Evolutionary conservation across 2,329 filamentous ascomycete genomes (phyloP).

Genomic region (Pyricularia pennisetigena): DNA sequence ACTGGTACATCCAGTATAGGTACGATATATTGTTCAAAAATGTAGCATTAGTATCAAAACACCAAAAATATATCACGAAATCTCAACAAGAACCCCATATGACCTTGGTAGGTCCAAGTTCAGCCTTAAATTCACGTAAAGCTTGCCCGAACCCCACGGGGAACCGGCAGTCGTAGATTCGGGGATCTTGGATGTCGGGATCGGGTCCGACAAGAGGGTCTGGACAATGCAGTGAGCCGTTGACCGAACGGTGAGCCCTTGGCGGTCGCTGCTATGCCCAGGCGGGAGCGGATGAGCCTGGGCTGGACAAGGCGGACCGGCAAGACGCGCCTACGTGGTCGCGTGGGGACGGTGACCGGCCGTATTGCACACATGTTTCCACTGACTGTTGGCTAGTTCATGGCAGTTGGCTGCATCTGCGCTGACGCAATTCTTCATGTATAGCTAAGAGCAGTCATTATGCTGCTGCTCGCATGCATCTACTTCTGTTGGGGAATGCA

Average conservation of each 20-base stretch:
- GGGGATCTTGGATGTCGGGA: not conserved
- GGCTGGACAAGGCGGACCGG: not conserved
- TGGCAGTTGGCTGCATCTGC: not conserved
- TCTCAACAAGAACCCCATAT: not conserved
- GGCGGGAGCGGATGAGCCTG: not conserved
- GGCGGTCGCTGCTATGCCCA: not conserved
- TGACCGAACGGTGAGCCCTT: not conserved
- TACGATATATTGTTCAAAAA: not conserved
- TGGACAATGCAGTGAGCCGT: not conserved
- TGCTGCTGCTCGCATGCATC: not conserved
- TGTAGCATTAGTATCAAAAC: not conserved
- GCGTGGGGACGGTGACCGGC: not conserved
- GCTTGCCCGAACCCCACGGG: not conserved
- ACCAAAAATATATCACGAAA: not conserved
- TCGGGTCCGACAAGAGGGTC: not conserved
- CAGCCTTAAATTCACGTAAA: not conserved
- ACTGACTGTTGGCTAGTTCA: not conserved
- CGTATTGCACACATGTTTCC: not conserved
- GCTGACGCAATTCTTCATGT: not conserved
- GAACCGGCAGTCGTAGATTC: not conserved
- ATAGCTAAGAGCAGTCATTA: not conserved
- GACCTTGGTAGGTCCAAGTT: not conserved
- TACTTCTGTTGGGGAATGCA: not conserved
- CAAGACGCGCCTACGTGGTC: not conserved
- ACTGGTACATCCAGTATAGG: not conserved